Conservation (phyloP, 2,329 filamentous ascomycete genomes). For the Fusarium humuli region DNA sequence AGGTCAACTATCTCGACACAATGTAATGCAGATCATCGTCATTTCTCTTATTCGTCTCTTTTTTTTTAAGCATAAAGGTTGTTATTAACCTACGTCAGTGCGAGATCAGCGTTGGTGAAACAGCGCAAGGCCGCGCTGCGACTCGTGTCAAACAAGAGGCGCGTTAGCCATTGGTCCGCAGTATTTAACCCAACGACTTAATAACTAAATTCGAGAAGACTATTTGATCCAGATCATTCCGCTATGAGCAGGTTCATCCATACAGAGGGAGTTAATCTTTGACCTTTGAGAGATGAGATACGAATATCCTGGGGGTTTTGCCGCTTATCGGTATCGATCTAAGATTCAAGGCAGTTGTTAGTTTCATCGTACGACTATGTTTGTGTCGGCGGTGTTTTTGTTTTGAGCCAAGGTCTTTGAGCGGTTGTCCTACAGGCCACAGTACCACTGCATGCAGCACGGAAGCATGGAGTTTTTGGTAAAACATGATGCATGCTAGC, state of each 20-base stretch:
- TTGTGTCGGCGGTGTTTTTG: not conserved
- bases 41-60: too few relatives aligned
- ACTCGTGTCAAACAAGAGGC: not conserved
- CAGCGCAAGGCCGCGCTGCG: not conserved
- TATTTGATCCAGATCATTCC: too few relatives aligned
- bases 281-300: too few relatives aligned
- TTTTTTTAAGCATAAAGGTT: not conserved
- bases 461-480: too few relatives aligned
- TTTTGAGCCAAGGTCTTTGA: too few relatives aligned
- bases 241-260: too few relatives aligned
- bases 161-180: not conserved
- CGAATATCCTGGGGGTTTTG: not conserved
- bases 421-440: too few relatives aligned
- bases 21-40: not conserved
- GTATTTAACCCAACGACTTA: too few relatives aligned
- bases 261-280: too few relatives aligned
- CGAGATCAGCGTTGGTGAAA: not conserved
- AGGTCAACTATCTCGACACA: not conserved
- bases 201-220: too few relatives aligned
- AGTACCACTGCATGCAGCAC: too few relatives aligned
- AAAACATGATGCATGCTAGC: too few relatives aligned
- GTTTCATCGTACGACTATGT: not conserved
- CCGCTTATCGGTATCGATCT: not conserved
- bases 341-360: not conserved
- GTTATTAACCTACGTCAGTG: not conserved